Conservation (phyloP, 75 land plant genomes). For the Pinus tabuliformis region DNA sequence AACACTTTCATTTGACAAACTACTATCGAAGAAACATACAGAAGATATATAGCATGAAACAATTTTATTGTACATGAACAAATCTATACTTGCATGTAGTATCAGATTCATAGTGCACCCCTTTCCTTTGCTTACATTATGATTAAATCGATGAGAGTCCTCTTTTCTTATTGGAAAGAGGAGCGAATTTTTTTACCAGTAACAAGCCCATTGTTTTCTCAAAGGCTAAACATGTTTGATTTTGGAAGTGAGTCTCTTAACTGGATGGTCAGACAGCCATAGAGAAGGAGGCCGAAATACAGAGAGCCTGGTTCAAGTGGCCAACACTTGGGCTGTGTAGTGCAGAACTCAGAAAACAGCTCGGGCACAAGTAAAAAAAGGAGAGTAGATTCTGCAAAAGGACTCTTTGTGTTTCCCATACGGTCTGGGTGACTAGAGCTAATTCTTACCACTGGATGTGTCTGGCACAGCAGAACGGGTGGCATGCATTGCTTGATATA, state of each 20-base stretch:
- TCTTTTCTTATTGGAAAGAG: too few species aligned
- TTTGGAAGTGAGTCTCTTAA: conserved; percentile 73
- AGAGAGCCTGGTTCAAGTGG: conserved; percentile 74
- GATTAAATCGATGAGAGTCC: too few species aligned
- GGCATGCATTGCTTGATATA: conserved; percentile 93
- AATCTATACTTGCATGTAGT: too few species aligned
- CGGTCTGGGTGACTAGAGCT: too few species aligned
- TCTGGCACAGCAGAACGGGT: conserved; percentile 80
- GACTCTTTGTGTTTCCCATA: conserved; percentile 1
- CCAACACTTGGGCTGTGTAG: conserved; percentile 67
- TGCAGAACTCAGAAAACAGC: conserved; percentile 50
- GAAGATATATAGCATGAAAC: too few species aligned
- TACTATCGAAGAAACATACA: too few species aligned
- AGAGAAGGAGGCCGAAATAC: conserved; percentile 65
- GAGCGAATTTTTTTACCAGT: too few species aligned
- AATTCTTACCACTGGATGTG: conserved; percentile 18
- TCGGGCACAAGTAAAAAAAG: conserved; percentile 43
- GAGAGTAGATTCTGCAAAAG: conserved; percentile 44
- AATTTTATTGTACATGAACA: too few species aligned
- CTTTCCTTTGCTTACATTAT: too few species aligned
- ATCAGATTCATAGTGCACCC: too few species aligned
- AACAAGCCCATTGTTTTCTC: too few species aligned
- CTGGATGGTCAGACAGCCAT: conserved; percentile 18
- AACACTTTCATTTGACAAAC: too few species aligned
- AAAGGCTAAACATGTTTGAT: conserved; percentile 63